Conservation (phyloP, 768 basidiomycete species). For the Lentinula raphanica region DNA sequence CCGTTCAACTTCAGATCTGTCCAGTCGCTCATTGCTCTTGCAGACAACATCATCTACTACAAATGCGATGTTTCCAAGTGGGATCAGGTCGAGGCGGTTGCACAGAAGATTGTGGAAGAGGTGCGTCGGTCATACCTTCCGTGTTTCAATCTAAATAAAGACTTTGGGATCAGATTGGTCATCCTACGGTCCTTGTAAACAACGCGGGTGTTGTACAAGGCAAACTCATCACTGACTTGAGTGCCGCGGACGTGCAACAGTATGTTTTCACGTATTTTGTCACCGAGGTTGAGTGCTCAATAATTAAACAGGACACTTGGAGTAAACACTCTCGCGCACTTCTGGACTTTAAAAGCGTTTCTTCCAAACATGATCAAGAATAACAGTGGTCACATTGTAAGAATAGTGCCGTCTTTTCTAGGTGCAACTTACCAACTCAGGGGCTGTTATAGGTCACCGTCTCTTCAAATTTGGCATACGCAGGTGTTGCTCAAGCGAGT, state of each 20-base stretch:
- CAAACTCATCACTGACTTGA: conserved; percentile 76
- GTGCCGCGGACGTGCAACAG: conserved; percentile 76
- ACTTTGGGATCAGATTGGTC: conserved; percentile 61
- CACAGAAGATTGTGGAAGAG: conserved; percentile 73
- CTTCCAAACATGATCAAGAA: conserved; percentile 78
- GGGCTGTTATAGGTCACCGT: conserved; percentile 56
- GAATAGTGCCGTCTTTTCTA: conserved; percentile 19
- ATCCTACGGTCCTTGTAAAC: conserved; percentile 88
- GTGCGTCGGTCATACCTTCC: conserved; percentile 30
- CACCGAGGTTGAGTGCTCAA: too few relatives aligned
- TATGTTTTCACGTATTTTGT: conserved; percentile 29
- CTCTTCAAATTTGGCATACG: conserved; percentile 67
- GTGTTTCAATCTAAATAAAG: neutral
- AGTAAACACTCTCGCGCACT: conserved; percentile 85
- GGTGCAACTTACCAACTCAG: conserved; percentile 7
- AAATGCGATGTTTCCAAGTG: conserved; percentile 89
- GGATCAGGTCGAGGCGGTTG: conserved; percentile 74
- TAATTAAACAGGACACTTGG: conserved; percentile 83
- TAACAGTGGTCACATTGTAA: conserved; percentile 80
- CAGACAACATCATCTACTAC: conserved; percentile 80
- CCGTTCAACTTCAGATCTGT: conserved; percentile 19
- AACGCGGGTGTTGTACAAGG: conserved; percentile 95
- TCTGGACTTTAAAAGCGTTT: conserved; percentile 91
- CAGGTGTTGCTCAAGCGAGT: conserved; percentile 76
- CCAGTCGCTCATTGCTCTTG: conserved; percentile 2